Conservation (phyloP, 2,329 filamentous ascomycete genomes). For the Tricladium varicosporioides region DNA sequence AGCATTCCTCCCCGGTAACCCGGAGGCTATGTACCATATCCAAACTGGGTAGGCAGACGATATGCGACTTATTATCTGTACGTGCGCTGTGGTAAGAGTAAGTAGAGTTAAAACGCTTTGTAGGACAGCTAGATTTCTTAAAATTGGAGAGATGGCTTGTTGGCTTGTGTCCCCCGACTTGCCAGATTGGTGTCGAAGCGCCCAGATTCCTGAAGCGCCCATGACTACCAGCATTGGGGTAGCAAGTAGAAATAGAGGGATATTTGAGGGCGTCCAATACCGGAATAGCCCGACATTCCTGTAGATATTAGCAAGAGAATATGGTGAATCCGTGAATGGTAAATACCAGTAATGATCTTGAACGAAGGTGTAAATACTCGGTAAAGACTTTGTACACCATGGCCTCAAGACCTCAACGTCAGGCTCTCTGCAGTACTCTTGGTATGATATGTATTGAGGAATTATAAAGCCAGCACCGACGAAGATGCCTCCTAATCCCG, state of each 20-base stretch:
- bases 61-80: conserved; percentile 89
- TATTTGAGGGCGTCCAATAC: conserved; percentile 86
- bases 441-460: conserved; percentile 76
- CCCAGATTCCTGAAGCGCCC: conserved; percentile 55
- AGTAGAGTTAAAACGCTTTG: conserved; percentile 71
- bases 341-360: conserved; percentile 86
- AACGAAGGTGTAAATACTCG: conserved; percentile 90
- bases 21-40: conserved; percentile 76
- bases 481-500: conserved; percentile 64
- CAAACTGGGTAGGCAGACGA: conserved; percentile 86
- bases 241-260: conserved; percentile 85
- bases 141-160: conserved; percentile 11
- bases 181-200: conserved; percentile 30
- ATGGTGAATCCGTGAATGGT: background rate
- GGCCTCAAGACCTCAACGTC: conserved; percentile 44
- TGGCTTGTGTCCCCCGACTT: no score
- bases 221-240: conserved; percentile 72
- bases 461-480: conserved; percentile 65
- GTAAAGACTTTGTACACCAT: conserved; percentile 74
- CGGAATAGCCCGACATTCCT: conserved; percentile 86
- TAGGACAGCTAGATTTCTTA: conserved; percentile 58
- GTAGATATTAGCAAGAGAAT: conserved; percentile 4
- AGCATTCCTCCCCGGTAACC: conserved; percentile 10
- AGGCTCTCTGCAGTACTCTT: conserved; percentile 58
- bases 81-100: conserved; percentile 79